Percentiles rank a stretch among this genome's conserved stretches.
Evolutionary conservation across 192 early-diverging fungal genomes (phyloP).

Genomic region (Coemansia sp.): DNA sequence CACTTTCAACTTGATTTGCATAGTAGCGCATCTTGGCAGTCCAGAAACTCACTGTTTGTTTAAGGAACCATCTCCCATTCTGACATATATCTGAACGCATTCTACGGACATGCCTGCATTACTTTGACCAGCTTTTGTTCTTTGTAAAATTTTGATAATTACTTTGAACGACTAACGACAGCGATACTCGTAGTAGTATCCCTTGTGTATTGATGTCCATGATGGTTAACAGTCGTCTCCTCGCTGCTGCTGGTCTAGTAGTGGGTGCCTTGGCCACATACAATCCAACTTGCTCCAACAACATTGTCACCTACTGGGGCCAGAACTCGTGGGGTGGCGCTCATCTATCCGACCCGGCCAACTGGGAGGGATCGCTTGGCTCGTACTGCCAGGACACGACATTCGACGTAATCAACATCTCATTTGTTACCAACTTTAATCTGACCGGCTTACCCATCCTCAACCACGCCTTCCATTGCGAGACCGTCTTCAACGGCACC

Average conservation of each 20-base stretch:
- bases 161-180: neutral
- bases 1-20: neutral
- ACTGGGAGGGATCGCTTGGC: slow-evolving; percentile 55
- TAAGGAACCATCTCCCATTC: neutral
- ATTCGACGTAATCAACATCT: slow-evolving; percentile 61
- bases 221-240: neutral
- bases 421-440: slow-evolving; percentile 70
- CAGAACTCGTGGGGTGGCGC: slow-evolving; percentile 61
- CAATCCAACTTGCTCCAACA: slow-evolving; percentile 42
- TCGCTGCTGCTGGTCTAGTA: slow-evolving; percentile 10
- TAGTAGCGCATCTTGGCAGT: neutral
- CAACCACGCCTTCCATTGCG: slow-evolving; percentile 75
- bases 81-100: neutral
- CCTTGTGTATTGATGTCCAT: neutral
- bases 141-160: neutral
- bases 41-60: too few relatives aligned
- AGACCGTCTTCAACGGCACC: slow-evolving; percentile 58
- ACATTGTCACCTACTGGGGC: slow-evolving; percentile 65
- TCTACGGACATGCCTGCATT: too few relatives aligned
- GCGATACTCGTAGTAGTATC: neutral
- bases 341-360: slow-evolving; percentile 43
- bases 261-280: slow-evolving; percentile 18
- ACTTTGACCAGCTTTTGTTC: neutral
- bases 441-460: slow-evolving; percentile 59
- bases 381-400: slow-evolving; percentile 61